Conservation (phyloP, 805 yeast species). For the Pichia membranifaciens region DNA sequence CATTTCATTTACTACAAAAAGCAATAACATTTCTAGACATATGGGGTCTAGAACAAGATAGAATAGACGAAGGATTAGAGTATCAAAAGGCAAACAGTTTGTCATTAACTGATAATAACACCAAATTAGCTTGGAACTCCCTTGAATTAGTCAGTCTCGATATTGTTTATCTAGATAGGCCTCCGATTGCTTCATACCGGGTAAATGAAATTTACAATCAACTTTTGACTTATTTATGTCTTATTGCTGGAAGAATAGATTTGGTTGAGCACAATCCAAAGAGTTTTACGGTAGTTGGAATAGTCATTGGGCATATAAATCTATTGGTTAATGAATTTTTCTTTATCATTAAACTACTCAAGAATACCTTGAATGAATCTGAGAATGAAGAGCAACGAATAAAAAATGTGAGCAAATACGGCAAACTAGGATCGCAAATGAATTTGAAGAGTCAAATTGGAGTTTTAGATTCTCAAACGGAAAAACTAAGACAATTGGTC, state of each 20-base stretch:
- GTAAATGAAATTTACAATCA: conserved; percentile 59
- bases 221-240: conserved; percentile 53
- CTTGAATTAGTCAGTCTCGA: conserved; percentile 15
- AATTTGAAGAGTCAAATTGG: conserved; percentile 40
- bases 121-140: background rate
- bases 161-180: conserved; percentile 40
- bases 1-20: conserved; percentile 61
- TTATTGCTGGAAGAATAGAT: conserved; percentile 72
- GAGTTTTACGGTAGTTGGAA: conserved; percentile 65
- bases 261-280: conserved; percentile 65
- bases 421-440: conserved; percentile 10
- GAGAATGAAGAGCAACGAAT: conserved; percentile 4
- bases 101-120: conserved; percentile 15
- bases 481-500: conserved; percentile 45
- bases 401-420: conserved; percentile 1
- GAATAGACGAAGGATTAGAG: conserved; percentile 25
- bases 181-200: conserved; percentile 61
- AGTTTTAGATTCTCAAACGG: conserved; percentile 42
- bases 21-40: conserved; percentile 58
- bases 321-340: conserved; percentile 54
- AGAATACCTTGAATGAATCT: conserved; percentile 10
- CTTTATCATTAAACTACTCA: conserved; percentile 21
- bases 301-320: conserved; percentile 62
- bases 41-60: conserved; percentile 65
- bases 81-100: background rate